These are phyloP conservation scores for Fraxinus dipetala DNA, from an alignment of 305 asterid genomes.

Conservation along the genomic window DNA sequence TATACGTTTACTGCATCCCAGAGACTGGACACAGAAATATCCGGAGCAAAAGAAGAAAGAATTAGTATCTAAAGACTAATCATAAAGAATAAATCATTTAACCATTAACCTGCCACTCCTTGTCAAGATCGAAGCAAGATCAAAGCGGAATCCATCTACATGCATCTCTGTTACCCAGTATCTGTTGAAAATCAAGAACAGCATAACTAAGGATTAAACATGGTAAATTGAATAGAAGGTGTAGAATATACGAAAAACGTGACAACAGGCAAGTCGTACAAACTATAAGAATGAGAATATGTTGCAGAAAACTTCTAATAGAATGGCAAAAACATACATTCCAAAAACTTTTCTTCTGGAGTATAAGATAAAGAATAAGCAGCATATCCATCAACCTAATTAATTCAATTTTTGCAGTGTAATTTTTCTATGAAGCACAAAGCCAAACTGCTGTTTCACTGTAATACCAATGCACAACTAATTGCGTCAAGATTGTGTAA, in stretches of 20 bases:
- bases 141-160: conserved; percentile 95
- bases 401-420: background rate
- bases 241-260: conserved; percentile 19
- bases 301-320: conserved; percentile 1
- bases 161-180: conserved; percentile 98
- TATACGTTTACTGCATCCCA: conserved; percentile 85
- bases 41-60: conserved; percentile 21
- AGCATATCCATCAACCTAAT: background rate
- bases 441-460: background rate
- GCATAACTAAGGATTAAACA: conserved; percentile 35
- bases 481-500: conserved; percentile 15
- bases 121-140: conserved; percentile 94
- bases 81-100: conserved; percentile 13
- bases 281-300: background rate
- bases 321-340: background rate
- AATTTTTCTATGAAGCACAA: background rate
- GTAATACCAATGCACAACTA: background rate
- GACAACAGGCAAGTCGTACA: background rate
- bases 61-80: conserved; percentile 17
- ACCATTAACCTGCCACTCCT: conserved; percentile 86
- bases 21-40: conserved; percentile 43
- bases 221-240: conserved; percentile 24
- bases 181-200: conserved; percentile 54
- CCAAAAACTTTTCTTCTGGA: background rate
- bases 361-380: background rate